phyloP scores from a whole-genome alignment of 2,329 filamentous ascomycete species.

The Pseudopithomyces maydicus region DNA sequence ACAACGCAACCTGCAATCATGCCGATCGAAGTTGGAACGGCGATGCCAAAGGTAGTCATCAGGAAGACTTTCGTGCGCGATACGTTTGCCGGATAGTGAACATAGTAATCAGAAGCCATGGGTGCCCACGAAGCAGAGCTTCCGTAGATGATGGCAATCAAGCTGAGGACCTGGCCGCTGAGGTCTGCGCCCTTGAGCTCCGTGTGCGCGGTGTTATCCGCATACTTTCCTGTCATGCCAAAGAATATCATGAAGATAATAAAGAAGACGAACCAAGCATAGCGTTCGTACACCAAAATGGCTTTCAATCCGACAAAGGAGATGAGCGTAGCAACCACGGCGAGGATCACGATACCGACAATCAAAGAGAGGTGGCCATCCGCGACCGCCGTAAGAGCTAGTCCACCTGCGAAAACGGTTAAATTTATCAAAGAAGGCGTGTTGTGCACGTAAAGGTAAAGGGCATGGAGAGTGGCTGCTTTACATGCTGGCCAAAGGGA shows the following conservation, averaged over 20 bases:
- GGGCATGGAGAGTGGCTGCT: no score
- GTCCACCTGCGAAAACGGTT: conserved; percentile 31
- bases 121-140: conserved; percentile 49
- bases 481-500: no score
- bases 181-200: conserved; percentile 39
- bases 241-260: conserved; percentile 56
- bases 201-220: conserved; percentile 45
- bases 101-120: conserved; percentile 52
- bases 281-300: conserved; percentile 55
- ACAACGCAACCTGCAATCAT: conserved; percentile 53
- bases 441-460: no score
- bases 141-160: conserved; percentile 41
- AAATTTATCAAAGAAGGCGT: no score
- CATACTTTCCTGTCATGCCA: conserved; percentile 51
- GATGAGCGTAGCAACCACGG: conserved; percentile 43
- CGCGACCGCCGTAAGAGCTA: conserved; percentile 49
- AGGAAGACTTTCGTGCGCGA: conserved; percentile 47
- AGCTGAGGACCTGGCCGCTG: conserved; percentile 34
- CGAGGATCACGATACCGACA: conserved; percentile 52
- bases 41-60: conserved; percentile 49
- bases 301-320: conserved; percentile 49
- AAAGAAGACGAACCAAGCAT: conserved; percentile 55
- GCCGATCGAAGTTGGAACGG: conserved; percentile 49
- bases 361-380: conserved; percentile 51
- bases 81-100: conserved; percentile 48